Percentiles rank a stretch among this genome's conserved stretches.
Conservation (phyloP, 2,329 filamentous ascomycete species). For the Cladophialophora exuberans region DNA sequence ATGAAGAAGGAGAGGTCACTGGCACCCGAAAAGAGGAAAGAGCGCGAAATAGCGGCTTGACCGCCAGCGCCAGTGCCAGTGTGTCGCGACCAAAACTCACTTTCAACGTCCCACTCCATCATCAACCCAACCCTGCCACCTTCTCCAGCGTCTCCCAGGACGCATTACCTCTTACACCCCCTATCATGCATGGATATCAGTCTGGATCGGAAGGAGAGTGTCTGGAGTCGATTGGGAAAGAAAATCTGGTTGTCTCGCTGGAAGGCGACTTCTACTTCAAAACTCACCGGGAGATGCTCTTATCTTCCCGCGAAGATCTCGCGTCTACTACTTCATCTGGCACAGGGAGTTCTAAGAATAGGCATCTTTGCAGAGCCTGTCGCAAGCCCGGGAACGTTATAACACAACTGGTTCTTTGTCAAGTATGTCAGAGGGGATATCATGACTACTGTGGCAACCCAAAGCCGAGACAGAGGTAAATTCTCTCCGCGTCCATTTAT, state of each 20-base stretch:
- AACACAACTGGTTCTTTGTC: constrained; percentile 22
- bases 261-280: background rate
- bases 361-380: constrained; percentile 24
- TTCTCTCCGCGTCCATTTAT: background rate
- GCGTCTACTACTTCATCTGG: constrained; percentile 16
- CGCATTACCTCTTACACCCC: background rate
- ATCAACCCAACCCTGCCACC: no score
- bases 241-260: background rate
- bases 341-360: constrained; percentile 7
- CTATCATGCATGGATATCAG: background rate
- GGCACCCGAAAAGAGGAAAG: no score
- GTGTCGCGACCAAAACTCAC: no score
- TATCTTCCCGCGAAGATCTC: constrained; percentile 11
- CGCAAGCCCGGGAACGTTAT: constrained; percentile 18
- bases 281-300: background rate
- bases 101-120: no score
- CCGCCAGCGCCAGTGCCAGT: no score
- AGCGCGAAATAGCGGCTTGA: no score
- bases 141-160: background rate
- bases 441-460: constrained; percentile 27
- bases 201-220: background rate
- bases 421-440: constrained; percentile 22
- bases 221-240: background rate
- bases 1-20: no score
- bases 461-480: constrained; percentile 22